These are phyloP conservation scores for Arthromyces matolae DNA, from an alignment of 768 basidiomycete genomes.

Conservation along the genomic window DNA sequence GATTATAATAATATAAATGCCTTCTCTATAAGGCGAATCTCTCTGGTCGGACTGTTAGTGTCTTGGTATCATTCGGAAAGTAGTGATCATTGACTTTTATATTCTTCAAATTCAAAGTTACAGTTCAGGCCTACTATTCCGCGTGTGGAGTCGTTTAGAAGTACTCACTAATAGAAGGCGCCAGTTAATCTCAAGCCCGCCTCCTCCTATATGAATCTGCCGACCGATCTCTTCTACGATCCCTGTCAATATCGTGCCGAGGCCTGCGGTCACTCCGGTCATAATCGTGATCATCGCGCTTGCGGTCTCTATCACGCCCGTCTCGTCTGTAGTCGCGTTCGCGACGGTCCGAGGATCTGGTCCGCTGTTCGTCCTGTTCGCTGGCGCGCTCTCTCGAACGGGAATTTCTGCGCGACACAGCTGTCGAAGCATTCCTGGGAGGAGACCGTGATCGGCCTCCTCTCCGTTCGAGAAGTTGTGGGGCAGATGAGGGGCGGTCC, in stretches of 20 bases:
- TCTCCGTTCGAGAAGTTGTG: constrained; percentile 13
- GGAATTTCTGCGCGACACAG: constrained; percentile 47
- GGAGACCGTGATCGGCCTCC: constrained; percentile 37
- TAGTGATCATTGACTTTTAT: no score
- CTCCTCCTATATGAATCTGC: constrained; percentile 22
- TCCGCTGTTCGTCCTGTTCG: constrained; percentile 27
- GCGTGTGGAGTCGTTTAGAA: not conserved
- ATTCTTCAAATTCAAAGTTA: not conserved
- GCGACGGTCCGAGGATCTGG: constrained; percentile 16
- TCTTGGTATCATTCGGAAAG: no score
- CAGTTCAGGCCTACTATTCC: not conserved
- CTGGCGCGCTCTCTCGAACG: constrained; percentile 45
- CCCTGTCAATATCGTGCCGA: constrained; percentile 30
- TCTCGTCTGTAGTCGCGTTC: constrained; percentile 16
- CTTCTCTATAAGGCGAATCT: no score
- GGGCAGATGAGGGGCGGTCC: constrained; percentile 21
- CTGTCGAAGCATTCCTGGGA: constrained; percentile 30
- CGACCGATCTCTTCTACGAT: constrained; percentile 29
- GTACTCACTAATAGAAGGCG: not conserved
- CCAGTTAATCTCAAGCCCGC: constrained; percentile 1
- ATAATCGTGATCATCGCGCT: constrained; percentile 10
- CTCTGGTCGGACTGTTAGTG: no score
- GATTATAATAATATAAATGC: no score
- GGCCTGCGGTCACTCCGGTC: constrained; percentile 13
- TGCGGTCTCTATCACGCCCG: constrained; percentile 8